Percentiles rank a stretch among this genome's conserved stretches.
phyloP scores from a whole-genome alignment of 2,329 filamentous ascomycete species.

The Leptosphaerulina australis region DNA sequence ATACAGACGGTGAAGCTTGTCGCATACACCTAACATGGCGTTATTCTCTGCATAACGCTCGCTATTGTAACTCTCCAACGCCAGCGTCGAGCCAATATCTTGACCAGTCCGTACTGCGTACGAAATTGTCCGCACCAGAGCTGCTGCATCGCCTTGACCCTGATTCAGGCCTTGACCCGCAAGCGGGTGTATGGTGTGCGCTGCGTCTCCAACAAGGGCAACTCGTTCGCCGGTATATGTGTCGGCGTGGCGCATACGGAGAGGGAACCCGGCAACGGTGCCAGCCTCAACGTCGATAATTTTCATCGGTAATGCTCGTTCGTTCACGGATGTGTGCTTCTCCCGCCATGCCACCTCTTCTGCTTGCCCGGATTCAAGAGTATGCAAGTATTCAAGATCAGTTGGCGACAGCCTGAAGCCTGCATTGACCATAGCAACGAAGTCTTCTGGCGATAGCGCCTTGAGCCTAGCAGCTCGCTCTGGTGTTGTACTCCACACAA shows the following conservation, averaged over 20 bases:
- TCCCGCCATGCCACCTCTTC: constrained; percentile 87
- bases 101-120: constrained; percentile 81
- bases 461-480: constrained; percentile 80
- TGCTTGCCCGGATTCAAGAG: constrained; percentile 56
- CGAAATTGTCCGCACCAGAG: constrained; percentile 74
- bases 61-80: constrained; percentile 78
- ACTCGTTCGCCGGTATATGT: constrained; percentile 90
- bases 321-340: constrained; percentile 66
- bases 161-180: constrained; percentile 95
- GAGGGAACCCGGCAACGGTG: constrained; percentile 85
- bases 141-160: constrained; percentile 85
- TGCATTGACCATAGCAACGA: constrained; percentile 88
- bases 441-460: constrained; percentile 72
- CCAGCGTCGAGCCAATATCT: constrained; percentile 80
- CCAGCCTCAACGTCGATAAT: constrained; percentile 76
- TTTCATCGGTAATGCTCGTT: constrained; percentile 63
- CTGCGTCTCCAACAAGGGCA: constrained; percentile 90
- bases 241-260: constrained; percentile 91
- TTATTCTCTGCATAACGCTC: constrained; percentile 84
- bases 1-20: constrained; percentile 93
- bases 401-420: constrained; percentile 82
- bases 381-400: constrained; percentile 85
- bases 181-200: constrained; percentile 92
- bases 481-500: constrained; percentile 95
- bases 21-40: constrained; percentile 76